Base-by-base conservation (phyloP, 441 rosid genomes). In the Adansonia rubrostipa region DNA sequence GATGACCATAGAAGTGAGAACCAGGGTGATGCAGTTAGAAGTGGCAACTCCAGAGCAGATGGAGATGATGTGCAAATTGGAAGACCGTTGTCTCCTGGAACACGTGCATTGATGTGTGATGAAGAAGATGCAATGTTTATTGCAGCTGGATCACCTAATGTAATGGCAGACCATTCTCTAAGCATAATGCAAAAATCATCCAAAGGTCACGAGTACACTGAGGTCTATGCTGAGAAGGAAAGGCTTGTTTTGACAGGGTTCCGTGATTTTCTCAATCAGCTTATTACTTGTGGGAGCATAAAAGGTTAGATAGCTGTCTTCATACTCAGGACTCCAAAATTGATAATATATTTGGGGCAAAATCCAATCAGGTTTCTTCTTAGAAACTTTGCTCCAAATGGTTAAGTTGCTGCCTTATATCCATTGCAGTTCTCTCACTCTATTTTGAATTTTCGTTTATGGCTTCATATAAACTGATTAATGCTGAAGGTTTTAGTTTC, bases 141-240 rank as follows among this genome's bases (percentile, higher is more conserved):
- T 2, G 2, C 54, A 0, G 83, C 81, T 79, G 85, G 81, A 20
- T 79, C 84, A 24, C 82, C 82, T 14, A 68, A 83, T 56, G 79
- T 72, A 47, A 70, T 82, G 53, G 76, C 76, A n/a, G 66, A 68
- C 56, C 80, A 45, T 15, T 36, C 78, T 65, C 65, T 53, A 69
- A 75, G 58, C 79, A 69, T 71, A n/a, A 77, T 71, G 65, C 66
- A 75, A 57, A 81, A 80, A 74, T 44, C 79, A 77, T 57, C 82
- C 22, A 71, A 71, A 11, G 79, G 77, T 22, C 74, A 72, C 65
- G 90, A 82, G 74, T 79, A 10, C 81, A 85, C 87, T 71, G 85
- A 80, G 80, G 68, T 85, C 58, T 88, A 91, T 65, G 82, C 82
- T 9, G 94, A 89, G 79, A 92, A 93, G 82, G 97, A 91, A 83